A percentile compares a stretch with the other conserved stretches of the same genome.
These are phyloP conservation scores for Microbotryum saponariae DNA, from an alignment of 1,284 basidiomycete species.

Conservation along the genomic window DNA sequence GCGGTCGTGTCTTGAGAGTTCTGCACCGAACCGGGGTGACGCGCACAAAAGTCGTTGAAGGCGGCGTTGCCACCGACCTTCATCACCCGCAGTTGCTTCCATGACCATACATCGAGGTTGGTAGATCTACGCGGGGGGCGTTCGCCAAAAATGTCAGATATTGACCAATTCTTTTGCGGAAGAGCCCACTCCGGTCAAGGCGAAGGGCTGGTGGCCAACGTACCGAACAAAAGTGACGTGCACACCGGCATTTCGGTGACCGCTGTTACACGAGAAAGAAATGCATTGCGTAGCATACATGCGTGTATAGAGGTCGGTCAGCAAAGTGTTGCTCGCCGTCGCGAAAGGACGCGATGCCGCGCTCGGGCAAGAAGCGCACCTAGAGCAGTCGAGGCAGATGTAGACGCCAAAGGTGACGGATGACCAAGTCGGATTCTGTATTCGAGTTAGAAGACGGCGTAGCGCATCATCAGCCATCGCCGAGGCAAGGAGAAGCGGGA, in stretches of 20 bases:
- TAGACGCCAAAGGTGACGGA: constrained; percentile 95
- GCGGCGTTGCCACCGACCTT: constrained; percentile 90
- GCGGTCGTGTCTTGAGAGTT: constrained; percentile 38
- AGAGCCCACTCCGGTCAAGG: constrained; percentile 37
- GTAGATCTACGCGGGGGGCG: constrained; percentile 60
- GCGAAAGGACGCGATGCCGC: not conserved
- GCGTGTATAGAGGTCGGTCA: not conserved
- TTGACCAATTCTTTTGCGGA: not conserved
- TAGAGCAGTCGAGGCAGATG: constrained; percentile 96
- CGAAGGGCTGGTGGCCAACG: constrained; percentile 6
- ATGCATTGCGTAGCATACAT: not conserved
- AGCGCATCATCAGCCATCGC: not conserved
- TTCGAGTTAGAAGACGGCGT: not conserved
- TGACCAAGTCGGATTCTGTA: constrained; percentile 85
- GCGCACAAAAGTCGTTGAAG: constrained; percentile 80
- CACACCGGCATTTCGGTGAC: constrained; percentile 95
- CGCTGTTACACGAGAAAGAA: constrained; percentile 38
- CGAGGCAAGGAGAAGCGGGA: not conserved
- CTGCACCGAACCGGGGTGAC: constrained; percentile 22
- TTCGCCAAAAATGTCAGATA: not conserved
- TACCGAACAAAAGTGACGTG: constrained; percentile 96
- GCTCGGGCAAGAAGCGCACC: not conserved
- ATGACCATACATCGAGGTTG: constrained; percentile 92
- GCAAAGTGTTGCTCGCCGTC: not conserved
- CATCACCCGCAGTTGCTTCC: constrained; percentile 85